phyloP scores from a whole-genome alignment of 176 grass and related monocot species.

The Tillandsia fasciculata region DNA sequence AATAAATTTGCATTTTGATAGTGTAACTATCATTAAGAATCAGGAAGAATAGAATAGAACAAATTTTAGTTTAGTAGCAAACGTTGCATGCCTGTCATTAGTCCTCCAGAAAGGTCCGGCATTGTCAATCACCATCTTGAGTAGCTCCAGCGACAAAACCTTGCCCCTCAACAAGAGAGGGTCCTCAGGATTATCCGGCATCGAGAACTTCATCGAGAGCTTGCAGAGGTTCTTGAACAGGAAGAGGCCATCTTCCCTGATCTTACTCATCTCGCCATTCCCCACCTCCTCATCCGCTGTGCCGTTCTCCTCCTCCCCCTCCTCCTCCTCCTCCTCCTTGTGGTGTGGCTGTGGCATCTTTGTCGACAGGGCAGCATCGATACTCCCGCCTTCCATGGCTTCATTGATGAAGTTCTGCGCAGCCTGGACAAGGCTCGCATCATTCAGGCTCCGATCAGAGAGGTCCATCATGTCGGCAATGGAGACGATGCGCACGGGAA shows the following conservation, averaged over 20 bases:
- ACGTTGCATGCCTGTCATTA: conserved; percentile 50
- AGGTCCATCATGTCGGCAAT: conserved; percentile 94
- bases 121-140: conserved; percentile 74
- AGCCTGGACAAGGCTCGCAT: conserved; percentile 70
- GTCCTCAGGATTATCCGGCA: conserved; percentile 56
- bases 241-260: conserved; percentile 66
- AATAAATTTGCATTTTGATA: no score
- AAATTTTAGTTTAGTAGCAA: conserved; percentile 14
- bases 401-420: conserved; percentile 87
- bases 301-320: neutral
- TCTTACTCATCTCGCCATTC: conserved; percentile 39
- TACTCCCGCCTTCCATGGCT: conserved; percentile 62
- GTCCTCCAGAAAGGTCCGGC: conserved; percentile 68
- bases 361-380: conserved; percentile 16
- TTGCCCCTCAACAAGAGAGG: conserved; percentile 76
- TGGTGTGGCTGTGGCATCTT: neutral
- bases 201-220: conserved; percentile 86
- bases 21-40: neutral
- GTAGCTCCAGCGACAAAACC: conserved; percentile 79
- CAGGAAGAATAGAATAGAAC: conserved; percentile 4
- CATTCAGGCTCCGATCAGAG: conserved; percentile 87
- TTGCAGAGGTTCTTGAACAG: conserved; percentile 94
- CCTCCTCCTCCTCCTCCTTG: neutral
- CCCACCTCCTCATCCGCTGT: conserved; percentile 21
- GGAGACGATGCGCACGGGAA: conserved; percentile 53